phyloP scores from a whole-genome alignment of 2,329 filamentous ascomycete genomes.

The Ophiostoma perfectum region DNA sequence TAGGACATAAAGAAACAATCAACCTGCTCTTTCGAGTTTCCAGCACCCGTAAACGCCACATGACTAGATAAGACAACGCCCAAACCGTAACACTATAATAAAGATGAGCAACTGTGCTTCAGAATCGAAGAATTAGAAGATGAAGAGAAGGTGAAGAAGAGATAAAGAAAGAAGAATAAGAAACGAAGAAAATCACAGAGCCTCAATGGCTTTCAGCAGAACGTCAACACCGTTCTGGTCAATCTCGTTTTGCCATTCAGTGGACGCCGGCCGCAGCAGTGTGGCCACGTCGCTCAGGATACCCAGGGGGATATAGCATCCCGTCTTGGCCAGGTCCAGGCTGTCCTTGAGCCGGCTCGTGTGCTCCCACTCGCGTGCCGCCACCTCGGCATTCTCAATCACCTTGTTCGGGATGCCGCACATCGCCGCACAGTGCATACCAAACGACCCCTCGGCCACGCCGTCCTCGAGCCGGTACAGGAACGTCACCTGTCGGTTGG shows the following conservation, averaged over 20 bases:
- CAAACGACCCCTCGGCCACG: conserved; percentile 92
- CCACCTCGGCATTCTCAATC: conserved; percentile 79
- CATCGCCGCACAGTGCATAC: conserved; percentile 99
- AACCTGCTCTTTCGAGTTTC: too few species aligned
- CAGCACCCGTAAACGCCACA: too few species aligned
- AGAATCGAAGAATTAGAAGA: not conserved
- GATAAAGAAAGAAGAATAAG: not conserved
- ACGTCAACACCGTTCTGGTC: conserved; percentile 52
- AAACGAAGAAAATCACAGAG: conserved; percentile 37
- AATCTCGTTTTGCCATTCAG: conserved; percentile 36
- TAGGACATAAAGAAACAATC: too few species aligned
- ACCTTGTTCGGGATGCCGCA: conserved; percentile 83
- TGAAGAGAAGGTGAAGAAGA: not conserved
- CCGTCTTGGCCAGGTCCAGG: conserved; percentile 71
- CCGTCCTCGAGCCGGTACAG: conserved; percentile 90
- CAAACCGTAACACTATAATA: too few species aligned
- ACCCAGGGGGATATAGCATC: conserved; percentile 77
- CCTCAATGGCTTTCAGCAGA: conserved; percentile 55
- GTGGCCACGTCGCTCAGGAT: conserved; percentile 82
- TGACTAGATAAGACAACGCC: too few species aligned
- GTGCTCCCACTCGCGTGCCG: conserved; percentile 90
- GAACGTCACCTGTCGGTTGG: conserved; percentile 83
- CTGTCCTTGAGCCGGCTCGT: conserved; percentile 86
- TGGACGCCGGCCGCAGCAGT: conserved; percentile 49
- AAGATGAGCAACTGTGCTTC: too few species aligned